Evolutionary conservation across 106 monocot species (phyloP), one percentile per base, ranked within the genome.

Genomic region (Hemerocallis citrina): DNA sequence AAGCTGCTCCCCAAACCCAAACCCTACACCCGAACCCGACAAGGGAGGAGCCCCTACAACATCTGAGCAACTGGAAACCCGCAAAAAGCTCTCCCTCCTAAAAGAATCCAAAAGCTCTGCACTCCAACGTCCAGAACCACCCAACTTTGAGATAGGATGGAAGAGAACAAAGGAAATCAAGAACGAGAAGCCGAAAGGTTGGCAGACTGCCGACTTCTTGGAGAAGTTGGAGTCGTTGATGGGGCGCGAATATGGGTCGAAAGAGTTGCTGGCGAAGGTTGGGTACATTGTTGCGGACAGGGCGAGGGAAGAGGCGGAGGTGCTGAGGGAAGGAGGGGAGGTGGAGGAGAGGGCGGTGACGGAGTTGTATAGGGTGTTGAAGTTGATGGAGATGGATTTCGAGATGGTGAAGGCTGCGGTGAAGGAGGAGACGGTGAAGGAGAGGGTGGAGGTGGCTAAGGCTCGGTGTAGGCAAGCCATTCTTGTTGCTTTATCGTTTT

Each of bases 101-200:
- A 58, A 45, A 24, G 62, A 71, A 22, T 30, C 39, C 10, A 61
- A 59, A 7, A 35, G 43, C 7, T 13, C 59, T 9, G 20, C 72
- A 10, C 33, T 88, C 39, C 32, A 65, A 39, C 67, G 31, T 11
- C 66, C 56, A 11, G 86, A 93, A 47, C 92, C 88, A 3, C 92
- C 92, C 2, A 85, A 93, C 76, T 75, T 71, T 61, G 74, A 93
- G 63, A 85, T 93, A 38, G 85, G 92, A 6, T 92, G 91, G 91
- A 92, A 86, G 60, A 64, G 86, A 1, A 92, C 86, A 17, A 92
- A 86, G 55, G 52, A 71, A 71, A 83, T 92, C 67, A 63, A 70
- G 8, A 62, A 28, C 19, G 77, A 79, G 86, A 87, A 75, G 64
- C 87, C 87, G 31, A 81, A 80, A 42, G 92, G 81, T 15, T 88